Conservation (phyloP, 805 yeast species). For the Ogataea parapolymorpha region DNA sequence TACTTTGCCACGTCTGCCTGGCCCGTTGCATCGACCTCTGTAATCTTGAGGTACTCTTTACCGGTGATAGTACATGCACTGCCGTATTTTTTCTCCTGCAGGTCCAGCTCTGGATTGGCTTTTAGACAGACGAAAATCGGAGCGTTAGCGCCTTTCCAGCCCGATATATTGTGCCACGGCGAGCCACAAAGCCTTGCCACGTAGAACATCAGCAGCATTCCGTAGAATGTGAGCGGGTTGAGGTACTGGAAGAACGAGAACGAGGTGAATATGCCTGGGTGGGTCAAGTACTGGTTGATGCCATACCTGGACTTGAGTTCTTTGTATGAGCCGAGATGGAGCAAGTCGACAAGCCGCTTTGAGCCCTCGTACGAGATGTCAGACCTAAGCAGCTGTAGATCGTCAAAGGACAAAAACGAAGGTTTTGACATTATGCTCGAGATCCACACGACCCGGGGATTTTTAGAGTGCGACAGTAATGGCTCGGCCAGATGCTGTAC, state of each 20-base stretch:
- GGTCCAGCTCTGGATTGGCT: slow-evolving; percentile 43
- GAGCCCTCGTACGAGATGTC: slow-evolving; percentile 86
- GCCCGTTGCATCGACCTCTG: slow-evolving; percentile 61
- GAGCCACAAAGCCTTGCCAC: slow-evolving; percentile 80
- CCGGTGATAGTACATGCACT: slow-evolving; percentile 71
- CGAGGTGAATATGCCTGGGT: slow-evolving; percentile 92
- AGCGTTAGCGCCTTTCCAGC: slow-evolving; percentile 88
- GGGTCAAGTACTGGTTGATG: slow-evolving; percentile 72
- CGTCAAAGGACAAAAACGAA: slow-evolving; percentile 66
- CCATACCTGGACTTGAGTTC: slow-evolving; percentile 45
- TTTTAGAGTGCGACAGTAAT: slow-evolving; percentile 38
- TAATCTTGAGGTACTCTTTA: slow-evolving; percentile 52
- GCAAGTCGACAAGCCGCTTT: slow-evolving; percentile 77
- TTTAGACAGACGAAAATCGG: slow-evolving; percentile 63
- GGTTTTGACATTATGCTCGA: slow-evolving; percentile 81
- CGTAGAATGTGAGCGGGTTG: slow-evolving; percentile 75
- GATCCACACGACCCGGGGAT: slow-evolving; percentile 77
- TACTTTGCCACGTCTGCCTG: slow-evolving; percentile 64
- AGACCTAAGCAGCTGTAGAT: slow-evolving; percentile 64
- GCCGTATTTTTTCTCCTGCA: slow-evolving; percentile 59
- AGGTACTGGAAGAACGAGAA: slow-evolving; percentile 74
- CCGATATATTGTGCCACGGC: slow-evolving; percentile 83
- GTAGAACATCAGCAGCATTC: slow-evolving; percentile 83
- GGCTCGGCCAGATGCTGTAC: slow-evolving; percentile 61
- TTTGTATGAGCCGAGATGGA: slow-evolving; percentile 70